Evolutionary conservation across 2,329 filamentous ascomycete species (phyloP).

Genomic region (Trichoderma guizhouense): DNA sequence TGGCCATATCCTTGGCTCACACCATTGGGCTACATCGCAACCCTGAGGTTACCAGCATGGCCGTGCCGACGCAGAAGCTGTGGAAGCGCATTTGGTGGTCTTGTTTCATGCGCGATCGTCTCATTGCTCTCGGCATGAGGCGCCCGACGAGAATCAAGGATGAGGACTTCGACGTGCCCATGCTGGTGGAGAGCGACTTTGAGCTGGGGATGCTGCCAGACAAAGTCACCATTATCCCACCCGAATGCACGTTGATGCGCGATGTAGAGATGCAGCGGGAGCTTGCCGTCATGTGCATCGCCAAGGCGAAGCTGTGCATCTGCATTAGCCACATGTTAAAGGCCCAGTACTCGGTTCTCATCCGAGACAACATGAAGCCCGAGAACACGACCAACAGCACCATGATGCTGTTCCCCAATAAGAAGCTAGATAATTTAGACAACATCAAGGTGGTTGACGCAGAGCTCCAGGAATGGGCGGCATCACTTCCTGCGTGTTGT

Average conservation of each 20-base stretch:
- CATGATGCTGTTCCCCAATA: constrained; percentile 91
- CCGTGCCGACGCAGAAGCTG: constrained; percentile 68
- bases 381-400: constrained; percentile 71
- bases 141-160: constrained; percentile 89
- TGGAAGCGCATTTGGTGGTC: constrained; percentile 99
- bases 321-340: constrained; percentile 87
- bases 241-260: constrained; percentile 67
- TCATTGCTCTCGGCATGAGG: constrained; percentile 91
- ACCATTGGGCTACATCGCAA: constrained; percentile 92
- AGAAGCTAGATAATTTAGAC: constrained; percentile 75
- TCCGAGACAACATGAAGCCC: constrained; percentile 75
- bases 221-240: constrained; percentile 63
- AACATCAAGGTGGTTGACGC: constrained; percentile 76
- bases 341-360: constrained; percentile 87
- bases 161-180: constrained; percentile 89
- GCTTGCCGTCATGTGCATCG: constrained; percentile 83
- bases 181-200: constrained; percentile 82
- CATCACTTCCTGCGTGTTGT: constrained; percentile 67
- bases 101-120: constrained; percentile 89
- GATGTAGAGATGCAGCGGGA: constrained; percentile 72
- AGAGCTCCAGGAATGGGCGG: constrained; percentile 74
- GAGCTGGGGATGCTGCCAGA: constrained; percentile 68
- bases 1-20: constrained; percentile 87
- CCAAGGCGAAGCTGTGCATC: constrained; percentile 84
- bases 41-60: constrained; percentile 72